These are phyloP conservation scores for Nymphaea thermarum DNA, from an alignment of 164 flowering plant genomes.

Conservation along the genomic window DNA sequence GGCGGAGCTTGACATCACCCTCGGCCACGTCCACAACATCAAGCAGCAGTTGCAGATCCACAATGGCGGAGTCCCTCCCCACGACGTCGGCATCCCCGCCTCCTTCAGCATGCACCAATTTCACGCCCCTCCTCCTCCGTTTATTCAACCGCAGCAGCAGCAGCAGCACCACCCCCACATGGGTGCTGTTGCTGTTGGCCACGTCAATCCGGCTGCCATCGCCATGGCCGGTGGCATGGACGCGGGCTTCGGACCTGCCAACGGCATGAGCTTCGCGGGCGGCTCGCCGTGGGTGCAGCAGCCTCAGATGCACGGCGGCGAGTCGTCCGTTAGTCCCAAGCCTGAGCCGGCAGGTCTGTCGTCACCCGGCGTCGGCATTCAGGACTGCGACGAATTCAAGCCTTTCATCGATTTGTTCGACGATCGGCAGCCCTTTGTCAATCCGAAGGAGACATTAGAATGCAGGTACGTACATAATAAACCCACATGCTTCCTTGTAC, in stretches of 20 bases:
- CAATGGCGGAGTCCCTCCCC: background rate
- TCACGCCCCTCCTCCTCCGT: background rate
- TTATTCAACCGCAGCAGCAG: background rate
- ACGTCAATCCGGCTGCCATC: too few relatives aligned
- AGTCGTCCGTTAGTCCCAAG: background rate
- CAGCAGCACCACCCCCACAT: background rate
- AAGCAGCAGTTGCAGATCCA: background rate
- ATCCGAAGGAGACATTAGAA: background rate
- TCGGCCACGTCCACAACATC: background rate
- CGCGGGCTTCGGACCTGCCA: background rate
- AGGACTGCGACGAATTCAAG: background rate
- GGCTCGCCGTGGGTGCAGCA: background rate
- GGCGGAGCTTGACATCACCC: constrained; percentile 1
- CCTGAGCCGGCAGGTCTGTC: background rate
- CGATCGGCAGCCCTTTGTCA: background rate
- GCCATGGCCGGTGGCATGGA: background rate
- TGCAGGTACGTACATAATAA: background rate
- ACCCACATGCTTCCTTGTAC: too few relatives aligned
- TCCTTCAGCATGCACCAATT: background rate
- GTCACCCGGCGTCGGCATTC: background rate
- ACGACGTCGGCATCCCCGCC: too few relatives aligned
- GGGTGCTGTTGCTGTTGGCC: too few relatives aligned
- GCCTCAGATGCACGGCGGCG: background rate
- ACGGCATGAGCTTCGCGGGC: background rate
- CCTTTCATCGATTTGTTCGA: background rate